Conservation (phyloP, 2,329 filamentous ascomycete species). For the Cercospora janseana region DNA sequence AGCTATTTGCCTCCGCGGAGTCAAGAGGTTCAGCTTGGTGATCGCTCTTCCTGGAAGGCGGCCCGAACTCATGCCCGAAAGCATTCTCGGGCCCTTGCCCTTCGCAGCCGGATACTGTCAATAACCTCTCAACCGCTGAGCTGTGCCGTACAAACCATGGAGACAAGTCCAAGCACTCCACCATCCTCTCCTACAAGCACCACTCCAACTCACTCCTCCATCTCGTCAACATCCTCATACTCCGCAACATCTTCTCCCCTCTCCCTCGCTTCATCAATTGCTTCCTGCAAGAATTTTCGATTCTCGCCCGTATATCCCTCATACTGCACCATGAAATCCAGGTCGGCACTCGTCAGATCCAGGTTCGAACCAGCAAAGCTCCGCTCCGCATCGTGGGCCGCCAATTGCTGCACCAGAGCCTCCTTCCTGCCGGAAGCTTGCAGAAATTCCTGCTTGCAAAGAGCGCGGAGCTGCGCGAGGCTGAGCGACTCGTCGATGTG, state of each 20-base stretch:
- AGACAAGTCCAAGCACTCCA: neutral
- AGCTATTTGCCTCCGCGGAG: too few relatives aligned
- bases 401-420: constrained; percentile 29
- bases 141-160: neutral
- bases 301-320: constrained; percentile 22
- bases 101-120: neutral
- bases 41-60: too few relatives aligned
- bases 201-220: neutral
- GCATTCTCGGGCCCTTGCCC: too few relatives aligned
- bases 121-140: neutral
- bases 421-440: constrained; percentile 28
- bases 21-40: too few relatives aligned
- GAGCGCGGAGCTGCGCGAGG: constrained; percentile 20
- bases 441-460: constrained; percentile 20
- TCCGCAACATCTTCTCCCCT: constrained; percentile 6
- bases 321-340: constrained; percentile 28
- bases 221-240: neutral
- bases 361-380: constrained; percentile 19
- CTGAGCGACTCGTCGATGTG: constrained; percentile 24
- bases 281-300: constrained; percentile 2
- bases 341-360: constrained; percentile 20
- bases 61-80: too few relatives aligned
- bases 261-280: constrained; percentile 4
- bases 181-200: neutral
- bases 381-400: constrained; percentile 30